A percentile compares a stretch with the other conserved stretches of the same genome.
Conservation (phyloP, 345 rosid genomes). For the Boechera retrofracta region DNA sequence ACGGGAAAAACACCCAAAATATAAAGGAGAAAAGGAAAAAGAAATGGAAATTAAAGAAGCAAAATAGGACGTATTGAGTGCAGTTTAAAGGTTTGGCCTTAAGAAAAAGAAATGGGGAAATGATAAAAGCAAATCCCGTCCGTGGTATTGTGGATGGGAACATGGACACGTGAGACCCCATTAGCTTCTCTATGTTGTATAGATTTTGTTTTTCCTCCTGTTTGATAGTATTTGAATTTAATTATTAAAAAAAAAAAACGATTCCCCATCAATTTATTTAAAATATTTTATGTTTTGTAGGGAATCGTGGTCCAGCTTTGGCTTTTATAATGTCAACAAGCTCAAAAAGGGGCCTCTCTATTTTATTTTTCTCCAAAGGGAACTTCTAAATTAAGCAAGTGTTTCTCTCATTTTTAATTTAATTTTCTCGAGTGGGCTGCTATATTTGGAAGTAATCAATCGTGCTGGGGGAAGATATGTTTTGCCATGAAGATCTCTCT, state of each 20-base stretch:
- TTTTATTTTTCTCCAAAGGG: slow-evolving; percentile 18
- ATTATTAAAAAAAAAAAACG: not conserved
- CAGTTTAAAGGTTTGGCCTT: not conserved
- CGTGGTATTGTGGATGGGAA: slow-evolving; percentile 31
- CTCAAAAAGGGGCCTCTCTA: slow-evolving; percentile 21
- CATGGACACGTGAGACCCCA: slow-evolving; percentile 45
- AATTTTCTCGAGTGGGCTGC: slow-evolving; percentile 39
- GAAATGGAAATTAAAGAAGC: slow-evolving; percentile 2
- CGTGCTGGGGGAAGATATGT: slow-evolving; percentile 36
- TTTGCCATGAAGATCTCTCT: slow-evolving; percentile 37
- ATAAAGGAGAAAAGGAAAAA: not conserved
- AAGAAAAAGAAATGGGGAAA: not conserved
- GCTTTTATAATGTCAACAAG: slow-evolving; percentile 46
- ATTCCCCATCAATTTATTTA: slow-evolving; percentile 27
- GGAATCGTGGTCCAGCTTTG: slow-evolving; percentile 46
- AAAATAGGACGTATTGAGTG: not conserved
- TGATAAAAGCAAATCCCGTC: slow-evolving; percentile 22
- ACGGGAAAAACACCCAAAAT: not conserved
- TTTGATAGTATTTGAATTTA: slow-evolving; percentile 10
- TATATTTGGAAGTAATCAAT: slow-evolving; percentile 42
- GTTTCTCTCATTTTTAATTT: slow-evolving; percentile 19
- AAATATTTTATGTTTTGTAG: slow-evolving; percentile 17
- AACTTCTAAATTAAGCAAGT: slow-evolving; percentile 46
- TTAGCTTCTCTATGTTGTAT: slow-evolving; percentile 29
- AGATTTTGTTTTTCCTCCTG: slow-evolving; percentile 1